Evolutionary conservation across 2,329 filamentous ascomycete genomes (phyloP).

Genomic region (Pseudogymnoascus sp.): DNA sequence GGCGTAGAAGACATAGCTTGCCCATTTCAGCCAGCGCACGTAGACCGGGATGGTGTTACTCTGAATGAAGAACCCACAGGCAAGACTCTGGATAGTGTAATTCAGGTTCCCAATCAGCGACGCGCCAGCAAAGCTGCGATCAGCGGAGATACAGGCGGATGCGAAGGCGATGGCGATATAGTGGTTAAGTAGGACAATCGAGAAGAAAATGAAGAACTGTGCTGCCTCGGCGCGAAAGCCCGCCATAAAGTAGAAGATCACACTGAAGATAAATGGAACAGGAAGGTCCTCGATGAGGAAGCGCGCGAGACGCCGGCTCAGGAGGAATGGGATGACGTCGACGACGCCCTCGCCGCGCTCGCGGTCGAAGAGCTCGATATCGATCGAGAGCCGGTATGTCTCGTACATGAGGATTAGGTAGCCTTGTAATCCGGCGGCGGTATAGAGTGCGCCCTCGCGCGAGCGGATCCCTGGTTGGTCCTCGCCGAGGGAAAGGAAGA

Average conservation of each 20-base stretch:
- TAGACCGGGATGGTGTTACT: conserved; percentile 66
- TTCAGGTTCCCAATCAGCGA: conserved; percentile 65
- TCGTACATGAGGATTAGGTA: conserved; percentile 73
- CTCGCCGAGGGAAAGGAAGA: conserved; percentile 59
- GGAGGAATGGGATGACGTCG: conserved; percentile 59
- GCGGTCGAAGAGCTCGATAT: conserved; percentile 69
- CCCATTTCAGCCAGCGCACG: conserved; percentile 70
- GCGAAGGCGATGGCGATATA: conserved; percentile 69
- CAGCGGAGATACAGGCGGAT: conserved; percentile 57
- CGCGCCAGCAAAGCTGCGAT: conserved; percentile 61
- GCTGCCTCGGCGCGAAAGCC: conserved; percentile 57
- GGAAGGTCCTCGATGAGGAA: conserved; percentile 66
- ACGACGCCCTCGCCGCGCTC: conserved; percentile 69
- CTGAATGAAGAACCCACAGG: conserved; percentile 72
- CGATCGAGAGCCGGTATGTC: conserved; percentile 65
- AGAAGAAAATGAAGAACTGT: conserved; percentile 68
- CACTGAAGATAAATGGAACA: conserved; percentile 62
- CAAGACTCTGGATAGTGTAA: conserved; percentile 67
- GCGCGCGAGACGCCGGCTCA: conserved; percentile 62
- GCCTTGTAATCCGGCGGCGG: conserved; percentile 62
- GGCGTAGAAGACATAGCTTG: conserved; percentile 58
- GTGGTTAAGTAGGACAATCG: conserved; percentile 60
- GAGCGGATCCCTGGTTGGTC: conserved; percentile 67
- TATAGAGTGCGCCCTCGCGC: conserved; percentile 66
- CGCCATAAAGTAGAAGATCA: conserved; percentile 72